A percentile compares a stretch with the other conserved stretches of the same genome.
Conservation (phyloP, 179 eudicot genomes). For the Heliamphora pulchella region DNA sequence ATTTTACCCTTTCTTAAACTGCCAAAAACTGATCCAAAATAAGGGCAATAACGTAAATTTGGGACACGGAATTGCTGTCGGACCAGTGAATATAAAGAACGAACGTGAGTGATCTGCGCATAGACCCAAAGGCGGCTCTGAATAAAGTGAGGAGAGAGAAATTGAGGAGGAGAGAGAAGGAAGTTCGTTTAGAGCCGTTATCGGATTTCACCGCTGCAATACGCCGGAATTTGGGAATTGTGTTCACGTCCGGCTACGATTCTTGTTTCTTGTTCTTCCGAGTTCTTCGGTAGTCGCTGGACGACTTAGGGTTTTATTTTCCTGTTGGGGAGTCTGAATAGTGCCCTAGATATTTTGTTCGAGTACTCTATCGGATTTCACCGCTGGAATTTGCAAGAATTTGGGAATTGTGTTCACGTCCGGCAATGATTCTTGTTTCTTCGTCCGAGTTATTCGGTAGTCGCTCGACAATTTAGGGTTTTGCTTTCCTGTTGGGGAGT, state of each 20-base stretch:
- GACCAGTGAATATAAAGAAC: conserved; percentile 15
- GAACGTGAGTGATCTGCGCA: conserved; percentile 57
- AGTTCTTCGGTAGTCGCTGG: background rate
- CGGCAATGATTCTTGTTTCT: conserved; percentile 29
- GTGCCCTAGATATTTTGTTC: conserved; percentile 7
- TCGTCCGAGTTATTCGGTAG: background rate
- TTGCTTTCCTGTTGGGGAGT: background rate
- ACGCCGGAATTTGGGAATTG: conserved; percentile 46
- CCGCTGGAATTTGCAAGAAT: conserved; percentile 32
- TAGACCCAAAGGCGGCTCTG: conserved; percentile 39
- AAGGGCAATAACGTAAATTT: conserved; percentile 28
- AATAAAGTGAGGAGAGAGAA: conserved; percentile 27
- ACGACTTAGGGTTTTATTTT: conserved; percentile 1
- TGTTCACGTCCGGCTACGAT: conserved; percentile 48
- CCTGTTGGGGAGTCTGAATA: background rate
- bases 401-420: conserved; percentile 46
- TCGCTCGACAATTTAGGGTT: conserved; percentile 1
- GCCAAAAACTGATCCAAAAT: background rate
- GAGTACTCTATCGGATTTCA: too few species aligned
- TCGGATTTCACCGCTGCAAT: conserved; percentile 50
- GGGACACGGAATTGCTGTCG: conserved; percentile 20
- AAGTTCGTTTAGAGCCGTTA: conserved; percentile 37
- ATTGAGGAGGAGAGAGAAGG: conserved; percentile 21
- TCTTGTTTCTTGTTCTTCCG: conserved; percentile 3
- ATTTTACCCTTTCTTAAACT: conserved; percentile 21